phyloP scores from a whole-genome alignment of 2,329 filamentous ascomycete genomes.

The Thielaviopsis musarum region DNA sequence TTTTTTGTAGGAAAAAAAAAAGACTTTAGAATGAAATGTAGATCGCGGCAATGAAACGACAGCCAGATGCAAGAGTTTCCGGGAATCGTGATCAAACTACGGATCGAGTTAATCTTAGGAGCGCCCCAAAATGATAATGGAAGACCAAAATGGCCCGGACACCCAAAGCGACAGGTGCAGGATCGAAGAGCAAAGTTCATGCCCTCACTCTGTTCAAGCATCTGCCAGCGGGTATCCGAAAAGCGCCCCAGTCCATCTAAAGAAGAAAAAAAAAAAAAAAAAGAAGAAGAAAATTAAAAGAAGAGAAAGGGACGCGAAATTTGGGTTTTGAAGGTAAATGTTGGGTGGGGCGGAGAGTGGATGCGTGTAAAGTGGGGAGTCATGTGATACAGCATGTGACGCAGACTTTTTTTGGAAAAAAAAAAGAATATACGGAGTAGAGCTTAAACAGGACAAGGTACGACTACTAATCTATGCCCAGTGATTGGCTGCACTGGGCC shows the following conservation, averaged over 20 bases:
- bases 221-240: constrained; percentile 16
- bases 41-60: constrained; percentile 42
- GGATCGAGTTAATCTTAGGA: constrained; percentile 16
- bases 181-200: constrained; percentile 20
- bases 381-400: not conserved
- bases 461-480: constrained; percentile 8
- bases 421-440: too few relatives aligned
- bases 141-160: constrained; percentile 19
- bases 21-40: constrained; percentile 23
- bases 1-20: not conserved
- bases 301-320: constrained; percentile 1
- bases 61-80: constrained; percentile 28
- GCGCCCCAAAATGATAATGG: constrained; percentile 1
- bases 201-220: not conserved
- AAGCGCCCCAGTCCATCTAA: constrained; percentile 14
- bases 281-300: constrained; percentile 2
- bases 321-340: not conserved
- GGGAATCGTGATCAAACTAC: constrained; percentile 37
- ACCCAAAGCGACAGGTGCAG: constrained; percentile 10
- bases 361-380: not conserved
- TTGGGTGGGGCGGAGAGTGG: not conserved
- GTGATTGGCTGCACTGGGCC: constrained; percentile 11
- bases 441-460: too few relatives aligned
- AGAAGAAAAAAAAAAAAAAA: constrained; percentile 18
- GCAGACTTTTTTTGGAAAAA: constrained; percentile 8